A percentile compares a stretch with the other conserved stretches of the same genome.
phyloP scores from a whole-genome alignment of 106 monocot genomes.

The Hemerocallis citrina region DNA sequence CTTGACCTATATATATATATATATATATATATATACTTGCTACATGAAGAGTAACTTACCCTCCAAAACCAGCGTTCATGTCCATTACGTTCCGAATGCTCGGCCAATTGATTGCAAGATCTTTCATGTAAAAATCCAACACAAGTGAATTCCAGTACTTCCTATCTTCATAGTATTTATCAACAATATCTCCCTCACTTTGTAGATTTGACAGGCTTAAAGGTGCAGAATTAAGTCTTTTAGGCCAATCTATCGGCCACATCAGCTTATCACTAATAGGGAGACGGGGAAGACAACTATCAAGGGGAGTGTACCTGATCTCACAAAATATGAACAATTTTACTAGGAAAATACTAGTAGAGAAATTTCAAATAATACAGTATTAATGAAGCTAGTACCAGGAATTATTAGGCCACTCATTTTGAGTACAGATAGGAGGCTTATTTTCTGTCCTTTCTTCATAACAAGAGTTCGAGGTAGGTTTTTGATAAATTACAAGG shows the following conservation, averaged over 20 bases:
- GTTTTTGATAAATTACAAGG: slow-evolving; percentile 85
- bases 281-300: slow-evolving; percentile 47
- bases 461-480: slow-evolving; percentile 72
- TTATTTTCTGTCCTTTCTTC: slow-evolving; percentile 31
- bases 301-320: slow-evolving; percentile 75
- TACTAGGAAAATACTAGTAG: neutral
- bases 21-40: too few species aligned
- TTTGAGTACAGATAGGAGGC: slow-evolving; percentile 53
- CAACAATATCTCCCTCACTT: slow-evolving; percentile 7
- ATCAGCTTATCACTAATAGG: slow-evolving; percentile 18
- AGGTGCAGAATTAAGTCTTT: slow-evolving; percentile 43
- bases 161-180: slow-evolving; percentile 37
- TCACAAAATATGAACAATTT: slow-evolving; percentile 11
- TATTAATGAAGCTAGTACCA: slow-evolving; percentile 38
- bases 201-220: slow-evolving; percentile 25
- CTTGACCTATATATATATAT: too few species aligned
- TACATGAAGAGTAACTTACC: too few species aligned
- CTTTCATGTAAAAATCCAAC: slow-evolving; percentile 33
- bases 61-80: slow-evolving; percentile 90
- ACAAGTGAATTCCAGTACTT: slow-evolving; percentile 62
- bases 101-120: slow-evolving; percentile 69
- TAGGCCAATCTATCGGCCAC: slow-evolving; percentile 72
- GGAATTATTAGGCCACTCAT: slow-evolving; percentile 27
- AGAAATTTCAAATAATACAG: neutral
- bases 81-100: slow-evolving; percentile 87